phyloP scores from a whole-genome alignment of 1,284 basidiomycete species.

The Trametes polyzona region DNA sequence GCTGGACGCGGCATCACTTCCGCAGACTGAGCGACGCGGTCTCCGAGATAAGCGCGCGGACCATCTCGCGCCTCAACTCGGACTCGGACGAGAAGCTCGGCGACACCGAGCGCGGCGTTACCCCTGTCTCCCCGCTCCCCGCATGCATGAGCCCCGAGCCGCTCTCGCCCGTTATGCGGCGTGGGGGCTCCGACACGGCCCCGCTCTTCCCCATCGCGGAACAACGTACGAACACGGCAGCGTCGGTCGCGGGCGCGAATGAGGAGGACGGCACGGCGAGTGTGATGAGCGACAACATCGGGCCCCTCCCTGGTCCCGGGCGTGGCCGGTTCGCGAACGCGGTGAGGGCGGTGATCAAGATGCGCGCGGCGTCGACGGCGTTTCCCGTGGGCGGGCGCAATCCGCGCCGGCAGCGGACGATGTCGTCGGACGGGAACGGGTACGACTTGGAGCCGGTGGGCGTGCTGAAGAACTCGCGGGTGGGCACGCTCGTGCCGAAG shows the following conservation, averaged over 20 bases:
- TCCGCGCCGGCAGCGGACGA: constrained; percentile 46
- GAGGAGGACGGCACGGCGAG: constrained; percentile 28
- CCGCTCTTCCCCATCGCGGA: constrained; percentile 28
- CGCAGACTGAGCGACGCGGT: constrained; percentile 26
- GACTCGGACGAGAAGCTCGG: constrained; percentile 20
- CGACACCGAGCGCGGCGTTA: constrained; percentile 23
- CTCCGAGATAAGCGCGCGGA: constrained; percentile 23
- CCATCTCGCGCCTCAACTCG: constrained; percentile 21
- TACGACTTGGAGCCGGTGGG: constrained; percentile 35
- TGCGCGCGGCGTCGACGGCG: constrained; percentile 41
- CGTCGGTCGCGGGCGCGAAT: constrained; percentile 32
- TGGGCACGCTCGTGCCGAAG: constrained; percentile 60
- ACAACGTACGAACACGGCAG: constrained; percentile 23
- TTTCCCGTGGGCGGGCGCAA: constrained; percentile 31
- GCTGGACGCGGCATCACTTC: constrained; percentile 27
- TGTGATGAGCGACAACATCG: constrained; percentile 20
- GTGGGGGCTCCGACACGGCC: constrained; percentile 23
- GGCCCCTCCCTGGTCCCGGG: constrained; percentile 24
- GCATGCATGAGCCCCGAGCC: constrained; percentile 32
- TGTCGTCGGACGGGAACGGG: constrained; percentile 42
- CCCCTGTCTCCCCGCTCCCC: constrained; percentile 15
- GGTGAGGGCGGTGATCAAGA: constrained; percentile 53
- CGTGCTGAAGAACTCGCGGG: constrained; percentile 53
- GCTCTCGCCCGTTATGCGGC: constrained; percentile 27
- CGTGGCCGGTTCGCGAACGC: constrained; percentile 45